Evolutionary conservation across 2,329 filamentous ascomycete genomes (phyloP).

Genomic region (Cladosporium sphaerospermum): DNA sequence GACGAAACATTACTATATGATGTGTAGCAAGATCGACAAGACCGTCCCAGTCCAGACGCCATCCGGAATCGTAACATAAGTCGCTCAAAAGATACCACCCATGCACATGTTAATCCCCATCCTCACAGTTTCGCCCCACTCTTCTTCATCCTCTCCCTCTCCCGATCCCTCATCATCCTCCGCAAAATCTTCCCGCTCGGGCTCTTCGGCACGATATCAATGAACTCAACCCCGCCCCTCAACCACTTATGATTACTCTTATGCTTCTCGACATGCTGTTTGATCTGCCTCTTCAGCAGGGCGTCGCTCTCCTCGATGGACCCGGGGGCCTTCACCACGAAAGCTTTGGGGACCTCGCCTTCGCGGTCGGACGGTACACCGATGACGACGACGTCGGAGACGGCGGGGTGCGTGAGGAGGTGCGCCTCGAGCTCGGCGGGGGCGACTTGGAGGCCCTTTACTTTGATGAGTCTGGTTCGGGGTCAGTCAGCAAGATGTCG

Average conservation of each 20-base stretch:
- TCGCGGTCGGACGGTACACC: constrained; percentile 59
- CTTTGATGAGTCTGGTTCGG: constrained; percentile 26
- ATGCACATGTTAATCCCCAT: not conserved
- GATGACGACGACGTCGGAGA: constrained; percentile 76
- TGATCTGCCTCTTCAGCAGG: constrained; percentile 45
- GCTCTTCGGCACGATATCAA: constrained; percentile 54
- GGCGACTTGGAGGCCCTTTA: constrained; percentile 71
- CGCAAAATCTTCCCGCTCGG: constrained; percentile 59
- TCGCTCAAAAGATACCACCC: not conserved
- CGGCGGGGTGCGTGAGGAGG: constrained; percentile 64
- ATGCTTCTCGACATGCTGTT: constrained; percentile 53
- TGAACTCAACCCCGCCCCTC: constrained; percentile 53
- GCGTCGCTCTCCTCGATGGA: constrained; percentile 47
- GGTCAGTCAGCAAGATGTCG: not conserved
- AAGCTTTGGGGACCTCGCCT: constrained; percentile 59
- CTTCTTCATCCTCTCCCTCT: constrained; percentile 61
- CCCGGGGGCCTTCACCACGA: constrained; percentile 52
- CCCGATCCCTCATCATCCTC: constrained; percentile 63
- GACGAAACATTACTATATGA: too few relatives aligned
- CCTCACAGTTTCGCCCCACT: constrained; percentile 59
- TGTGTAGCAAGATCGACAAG: not conserved
- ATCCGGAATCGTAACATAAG: too few relatives aligned
- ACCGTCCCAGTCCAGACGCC: too few relatives aligned
- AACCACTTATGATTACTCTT: constrained; percentile 60
- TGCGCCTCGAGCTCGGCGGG: constrained; percentile 79